Base-by-base conservation (phyloP, 495 filamentous ascomycete genomes). In the Penicillium tannophilum region DNA sequence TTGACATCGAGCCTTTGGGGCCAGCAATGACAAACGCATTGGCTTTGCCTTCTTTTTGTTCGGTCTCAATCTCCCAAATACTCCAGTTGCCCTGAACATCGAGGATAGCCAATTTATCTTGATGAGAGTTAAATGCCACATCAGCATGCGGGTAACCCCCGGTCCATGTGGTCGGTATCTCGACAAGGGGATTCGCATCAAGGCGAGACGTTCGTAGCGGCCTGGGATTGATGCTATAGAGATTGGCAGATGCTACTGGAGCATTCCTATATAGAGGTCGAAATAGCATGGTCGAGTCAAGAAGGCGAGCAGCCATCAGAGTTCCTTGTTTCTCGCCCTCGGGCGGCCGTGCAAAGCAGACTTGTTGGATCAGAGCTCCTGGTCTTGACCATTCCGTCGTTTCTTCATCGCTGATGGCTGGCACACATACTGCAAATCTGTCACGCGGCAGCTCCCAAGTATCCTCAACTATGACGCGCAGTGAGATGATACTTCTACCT, bases 111-210 rank as follows among this genome's bases (percentile, higher is more conserved):
- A 96, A 72, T 67, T 90, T 88, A 12, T 79, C 79, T 58, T 81
- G 74, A 63, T 86, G 82, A n/a, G 90, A 88, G 62, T 90, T 92
- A 66, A 96, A 95, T 10, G 86, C 71, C 8, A 92, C 81, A 72
- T 94, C 89, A 0, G 85, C 83, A 68, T 93, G 90, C 8, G 76
- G 62, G 31, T 64, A 70, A 0, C 84, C 84, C 23, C 85, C 85
- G 1, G 85, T 89, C 31, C 79, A 63, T 14, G 76, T 69, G 8
- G 66, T 72, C 0, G 75, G 66, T 42, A 94, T 74, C 12, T 80
- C 79, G 39, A 86, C 71, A 9, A 91, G 60, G 2, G 85, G 84
- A 59, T 88, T 87, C 33, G 84, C 72, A 61, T 85, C 79, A 12
- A 96, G 74, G 49, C 77, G 79, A 42, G 86, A 87, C 47, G 75